phyloP scores from a whole-genome alignment of 345 rosid species.

The Abelmoschus esculentus region DNA sequence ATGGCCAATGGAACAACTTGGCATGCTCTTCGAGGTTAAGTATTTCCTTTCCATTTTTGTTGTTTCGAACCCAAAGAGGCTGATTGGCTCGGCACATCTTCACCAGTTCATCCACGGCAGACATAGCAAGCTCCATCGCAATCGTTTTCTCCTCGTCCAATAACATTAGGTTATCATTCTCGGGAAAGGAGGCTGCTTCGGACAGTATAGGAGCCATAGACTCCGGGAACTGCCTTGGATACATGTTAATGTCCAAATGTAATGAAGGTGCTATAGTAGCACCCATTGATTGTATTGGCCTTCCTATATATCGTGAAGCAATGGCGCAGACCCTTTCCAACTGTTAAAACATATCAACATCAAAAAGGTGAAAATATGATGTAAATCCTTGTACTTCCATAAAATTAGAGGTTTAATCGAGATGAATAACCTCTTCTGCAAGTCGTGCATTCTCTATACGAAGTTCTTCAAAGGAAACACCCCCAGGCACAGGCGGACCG shows the following conservation, averaged over 20 bases:
- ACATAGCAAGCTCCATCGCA: slow-evolving; percentile 63
- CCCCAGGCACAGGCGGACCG: slow-evolving; percentile 63
- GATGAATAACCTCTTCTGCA: slow-evolving; percentile 60
- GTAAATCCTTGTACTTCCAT: no score
- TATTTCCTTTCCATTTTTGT: slow-evolving; percentile 26
- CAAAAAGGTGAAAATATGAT: no score
- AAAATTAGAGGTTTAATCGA: no score
- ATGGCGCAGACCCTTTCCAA: slow-evolving; percentile 61
- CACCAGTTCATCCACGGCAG: slow-evolving; percentile 58
- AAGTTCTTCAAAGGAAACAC: slow-evolving; percentile 59
- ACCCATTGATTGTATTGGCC: slow-evolving; percentile 40
- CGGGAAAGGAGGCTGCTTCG: slow-evolving; percentile 27
- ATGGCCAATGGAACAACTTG: slow-evolving; percentile 62
- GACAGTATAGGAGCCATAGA: slow-evolving; percentile 38
- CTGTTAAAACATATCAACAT: slow-evolving; percentile 25
- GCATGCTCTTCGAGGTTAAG: slow-evolving; percentile 62
- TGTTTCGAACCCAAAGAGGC: slow-evolving; percentile 63
- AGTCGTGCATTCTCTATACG: slow-evolving; percentile 80
- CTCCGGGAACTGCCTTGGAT: slow-evolving; percentile 17
- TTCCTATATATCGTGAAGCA: slow-evolving; percentile 45
- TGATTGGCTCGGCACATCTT: slow-evolving; percentile 53
- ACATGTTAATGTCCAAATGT: slow-evolving; percentile 65
- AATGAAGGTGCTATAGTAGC: slow-evolving; percentile 42
- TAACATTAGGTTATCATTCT: slow-evolving; percentile 26
- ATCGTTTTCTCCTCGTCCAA: slow-evolving; percentile 61